Percentiles rank a stretch among this genome's conserved stretches.
Conservation (phyloP, 164 flowering plant genomes). For the Paratinospora sagittata region DNA sequence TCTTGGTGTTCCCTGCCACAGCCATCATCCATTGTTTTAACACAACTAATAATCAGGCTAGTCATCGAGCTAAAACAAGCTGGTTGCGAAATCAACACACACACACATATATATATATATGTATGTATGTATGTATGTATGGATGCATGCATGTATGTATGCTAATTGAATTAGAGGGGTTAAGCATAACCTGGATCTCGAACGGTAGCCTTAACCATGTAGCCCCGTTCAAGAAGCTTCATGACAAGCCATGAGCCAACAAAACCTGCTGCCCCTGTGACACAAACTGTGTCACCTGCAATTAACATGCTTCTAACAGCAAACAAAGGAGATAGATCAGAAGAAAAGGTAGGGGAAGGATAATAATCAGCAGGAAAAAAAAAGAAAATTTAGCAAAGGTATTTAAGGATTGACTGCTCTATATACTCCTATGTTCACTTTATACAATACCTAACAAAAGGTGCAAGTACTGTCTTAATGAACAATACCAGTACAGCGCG, state of each 20-base stretch:
- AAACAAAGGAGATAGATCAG: neutral
- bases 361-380: neutral
- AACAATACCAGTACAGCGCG: too few species aligned
- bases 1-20: conserved; percentile 43
- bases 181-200: conserved; percentile 3
- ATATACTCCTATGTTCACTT: neutral
- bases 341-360: neutral
- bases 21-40: neutral
- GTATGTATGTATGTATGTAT: too few species aligned
- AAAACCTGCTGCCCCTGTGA: conserved; percentile 50
- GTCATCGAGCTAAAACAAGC: neutral
- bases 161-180: neutral
- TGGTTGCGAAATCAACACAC: neutral
- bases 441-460: neutral
- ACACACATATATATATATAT: too few species aligned
- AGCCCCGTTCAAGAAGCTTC: conserved; percentile 42
- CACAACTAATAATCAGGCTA: too few species aligned
- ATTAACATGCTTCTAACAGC: conserved; percentile 23
- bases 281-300: conserved; percentile 34
- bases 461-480: neutral
- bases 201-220: conserved; percentile 43
- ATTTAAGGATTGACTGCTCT: neutral
- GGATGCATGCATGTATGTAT: too few species aligned
- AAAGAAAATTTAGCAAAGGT: neutral
- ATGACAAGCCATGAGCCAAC: conserved; percentile 58